phyloP scores from a whole-genome alignment of 2,329 filamentous ascomycete genomes.

The Trichoderma gracile region DNA sequence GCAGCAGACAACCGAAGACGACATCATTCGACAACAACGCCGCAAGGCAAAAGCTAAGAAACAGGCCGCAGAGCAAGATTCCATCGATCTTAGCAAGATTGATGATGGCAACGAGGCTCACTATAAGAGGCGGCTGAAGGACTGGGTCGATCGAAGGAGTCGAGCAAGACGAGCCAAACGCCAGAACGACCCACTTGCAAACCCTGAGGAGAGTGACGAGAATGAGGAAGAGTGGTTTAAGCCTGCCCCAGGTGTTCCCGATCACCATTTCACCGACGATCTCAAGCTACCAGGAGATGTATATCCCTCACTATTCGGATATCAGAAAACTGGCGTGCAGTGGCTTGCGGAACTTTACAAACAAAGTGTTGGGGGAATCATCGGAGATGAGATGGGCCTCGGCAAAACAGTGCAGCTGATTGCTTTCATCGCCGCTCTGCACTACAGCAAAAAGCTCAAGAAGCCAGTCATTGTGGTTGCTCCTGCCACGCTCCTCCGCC shows the following conservation, averaged over 20 bases:
- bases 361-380: slow-evolving; percentile 87
- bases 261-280: slow-evolving; percentile 72
- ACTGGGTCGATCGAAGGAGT: slow-evolving; percentile 65
- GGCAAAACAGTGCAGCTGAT: slow-evolving; percentile 80
- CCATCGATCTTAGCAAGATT: slow-evolving; percentile 58
- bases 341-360: slow-evolving; percentile 93
- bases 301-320: slow-evolving; percentile 88
- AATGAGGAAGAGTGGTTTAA: slow-evolving; percentile 72
- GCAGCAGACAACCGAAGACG: slow-evolving; percentile 45
- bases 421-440: slow-evolving; percentile 83
- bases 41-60: slow-evolving; percentile 48
- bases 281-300: slow-evolving; percentile 89
- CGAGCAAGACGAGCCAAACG: slow-evolving; percentile 44
- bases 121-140: slow-evolving; percentile 72
- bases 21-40: slow-evolving; percentile 41
- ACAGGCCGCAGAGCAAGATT: slow-evolving; percentile 40
- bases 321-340: slow-evolving; percentile 94
- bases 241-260: slow-evolving; percentile 78
- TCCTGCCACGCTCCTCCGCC: slow-evolving; percentile 89
- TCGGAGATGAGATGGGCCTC: slow-evolving; percentile 98
- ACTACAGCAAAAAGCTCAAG: slow-evolving; percentile 82
- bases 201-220: slow-evolving; percentile 46
- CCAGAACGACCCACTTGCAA: slow-evolving; percentile 40
- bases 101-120: slow-evolving; percentile 88
- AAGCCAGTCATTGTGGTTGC: slow-evolving; percentile 90